Percentiles rank a stretch among this genome's conserved stretches.
Conservation (phyloP, 495 filamentous ascomycete genomes). For the Neurospora sp. region DNA sequence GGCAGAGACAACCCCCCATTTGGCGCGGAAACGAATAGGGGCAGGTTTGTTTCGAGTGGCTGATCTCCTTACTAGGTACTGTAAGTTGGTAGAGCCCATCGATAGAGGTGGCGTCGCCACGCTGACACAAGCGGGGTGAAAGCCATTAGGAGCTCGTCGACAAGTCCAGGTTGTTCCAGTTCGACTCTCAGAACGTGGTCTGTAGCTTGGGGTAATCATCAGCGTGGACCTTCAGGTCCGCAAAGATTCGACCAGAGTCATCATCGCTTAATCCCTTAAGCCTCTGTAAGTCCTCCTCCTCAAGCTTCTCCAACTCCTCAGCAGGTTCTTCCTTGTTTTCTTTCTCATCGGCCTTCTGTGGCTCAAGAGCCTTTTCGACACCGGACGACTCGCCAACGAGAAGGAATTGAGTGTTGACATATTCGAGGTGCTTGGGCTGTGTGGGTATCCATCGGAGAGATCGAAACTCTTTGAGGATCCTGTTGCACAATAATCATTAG, state of each 20-base stretch:
- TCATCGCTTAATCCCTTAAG: slow-evolving; percentile 29
- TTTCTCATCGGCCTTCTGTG: slow-evolving; percentile 46
- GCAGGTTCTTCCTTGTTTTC: slow-evolving; percentile 51
- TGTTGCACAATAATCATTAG: slow-evolving; percentile 23
- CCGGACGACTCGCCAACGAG: slow-evolving; percentile 67
- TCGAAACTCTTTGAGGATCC: slow-evolving; percentile 62
- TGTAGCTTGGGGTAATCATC: slow-evolving; percentile 32
- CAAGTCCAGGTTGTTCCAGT: background rate
- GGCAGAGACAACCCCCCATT: background rate
- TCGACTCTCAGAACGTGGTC: slow-evolving; percentile 25
- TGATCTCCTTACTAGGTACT: background rate
- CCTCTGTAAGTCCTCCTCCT: slow-evolving; percentile 32
- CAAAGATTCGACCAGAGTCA: slow-evolving; percentile 31
- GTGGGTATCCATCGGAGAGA: slow-evolving; percentile 65
- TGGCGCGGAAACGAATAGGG: background rate
- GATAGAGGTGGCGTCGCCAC: background rate
- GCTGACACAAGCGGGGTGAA: background rate
- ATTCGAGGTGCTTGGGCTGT: slow-evolving; percentile 67
- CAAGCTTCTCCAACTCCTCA: slow-evolving; percentile 33
- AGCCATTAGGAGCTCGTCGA: background rate
- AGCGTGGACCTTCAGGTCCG: slow-evolving; percentile 29
- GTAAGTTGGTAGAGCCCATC: background rate
- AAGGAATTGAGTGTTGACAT: slow-evolving; percentile 69
- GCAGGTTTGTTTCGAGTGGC: background rate
- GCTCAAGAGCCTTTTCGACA: slow-evolving; percentile 50